These are phyloP conservation scores for Chalciporus piperatus DNA, from an alignment of 768 basidiomycete genomes.

Conservation along the genomic window DNA sequence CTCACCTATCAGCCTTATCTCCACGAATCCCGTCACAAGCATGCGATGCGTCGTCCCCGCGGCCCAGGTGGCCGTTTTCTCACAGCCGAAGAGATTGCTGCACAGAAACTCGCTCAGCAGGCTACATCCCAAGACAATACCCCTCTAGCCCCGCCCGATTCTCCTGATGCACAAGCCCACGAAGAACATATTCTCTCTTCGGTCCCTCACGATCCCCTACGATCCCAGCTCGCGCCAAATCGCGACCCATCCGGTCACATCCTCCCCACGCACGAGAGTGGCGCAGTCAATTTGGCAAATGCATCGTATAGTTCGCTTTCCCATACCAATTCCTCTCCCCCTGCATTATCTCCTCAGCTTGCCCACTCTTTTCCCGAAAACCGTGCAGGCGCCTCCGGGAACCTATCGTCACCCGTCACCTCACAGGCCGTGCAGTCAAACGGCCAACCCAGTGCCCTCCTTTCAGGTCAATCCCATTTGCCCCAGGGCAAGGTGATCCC, in stretches of 20 bases:
- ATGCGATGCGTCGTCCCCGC: constrained; percentile 95
- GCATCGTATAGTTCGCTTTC: constrained; percentile 16
- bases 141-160: constrained; percentile 16
- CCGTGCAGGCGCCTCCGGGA: constrained; percentile 12
- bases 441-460: constrained; percentile 18
- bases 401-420: constrained; percentile 17
- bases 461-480: constrained; percentile 14
- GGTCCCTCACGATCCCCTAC: constrained; percentile 8
- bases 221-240: constrained; percentile 16
- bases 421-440: constrained; percentile 22
- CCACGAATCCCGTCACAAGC: constrained; percentile 96
- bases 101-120: constrained; percentile 53
- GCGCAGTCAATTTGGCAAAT: constrained; percentile 8
- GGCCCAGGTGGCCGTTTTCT: constrained; percentile 98
- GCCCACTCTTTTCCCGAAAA: constrained; percentile 19
- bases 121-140: constrained; percentile 24
- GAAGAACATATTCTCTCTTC: constrained; percentile 9
- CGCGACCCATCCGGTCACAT: constrained; percentile 10
- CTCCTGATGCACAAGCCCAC: constrained; percentile 12
- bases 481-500: constrained; percentile 31
- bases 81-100: constrained; percentile 92
- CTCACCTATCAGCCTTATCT: constrained; percentile 75
- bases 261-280: constrained; percentile 17
- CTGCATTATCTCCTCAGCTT: constrained; percentile 19
- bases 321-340: constrained; percentile 25